Percentiles rank a stretch among this genome's conserved stretches.
These are phyloP conservation scores for Helicostylum pulchrum DNA, from an alignment of 192 early-diverging fungal genomes.

Conservation along the genomic window DNA sequence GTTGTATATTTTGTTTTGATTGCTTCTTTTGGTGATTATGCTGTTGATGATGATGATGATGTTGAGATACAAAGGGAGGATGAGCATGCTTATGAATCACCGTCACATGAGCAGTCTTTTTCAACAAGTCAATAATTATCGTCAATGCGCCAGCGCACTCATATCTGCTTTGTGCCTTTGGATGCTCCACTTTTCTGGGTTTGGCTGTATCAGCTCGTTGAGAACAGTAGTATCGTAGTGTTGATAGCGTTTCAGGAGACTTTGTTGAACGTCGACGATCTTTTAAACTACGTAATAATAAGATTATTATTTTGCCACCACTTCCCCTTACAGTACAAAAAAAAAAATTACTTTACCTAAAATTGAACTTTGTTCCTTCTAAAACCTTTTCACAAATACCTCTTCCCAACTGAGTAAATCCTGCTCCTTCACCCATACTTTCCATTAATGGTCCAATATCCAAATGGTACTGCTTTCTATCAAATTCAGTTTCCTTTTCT, in stretches of 20 bases:
- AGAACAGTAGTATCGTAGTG: slow-evolving; percentile 36
- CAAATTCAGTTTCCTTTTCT: slow-evolving; percentile 24
- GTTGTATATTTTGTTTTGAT: background rate
- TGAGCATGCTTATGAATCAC: slow-evolving; percentile 34
- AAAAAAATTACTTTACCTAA: slow-evolving; percentile 30
- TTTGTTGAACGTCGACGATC: slow-evolving; percentile 33
- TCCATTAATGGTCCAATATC: slow-evolving; percentile 26
- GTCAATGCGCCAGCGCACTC: slow-evolving; percentile 34
- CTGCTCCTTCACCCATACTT: slow-evolving; percentile 13
- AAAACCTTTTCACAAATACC: slow-evolving; percentile 31
- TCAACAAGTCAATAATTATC: slow-evolving; percentile 34
- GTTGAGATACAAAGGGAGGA: slow-evolving; percentile 26
- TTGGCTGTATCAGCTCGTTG: slow-evolving; percentile 34
- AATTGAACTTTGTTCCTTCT: slow-evolving; percentile 35
- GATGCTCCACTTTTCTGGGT: slow-evolving; percentile 31
- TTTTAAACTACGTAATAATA: slow-evolving; percentile 26
- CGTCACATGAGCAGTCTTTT: slow-evolving; percentile 30
- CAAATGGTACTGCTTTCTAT: slow-evolving; percentile 30
- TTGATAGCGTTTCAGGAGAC: slow-evolving; percentile 29
- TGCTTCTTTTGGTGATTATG: background rate
- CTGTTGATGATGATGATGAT: slow-evolving; percentile 20
- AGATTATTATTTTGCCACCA: background rate
- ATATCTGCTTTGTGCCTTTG: slow-evolving; percentile 31
- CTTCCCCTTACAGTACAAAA: no score
- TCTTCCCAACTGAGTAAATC: slow-evolving; percentile 33